Evolutionary conservation across 176 grass and related monocot genomes (phyloP), one percentile per base, ranked within the genome.

Genomic region (Musa troglodytarum): DNA sequence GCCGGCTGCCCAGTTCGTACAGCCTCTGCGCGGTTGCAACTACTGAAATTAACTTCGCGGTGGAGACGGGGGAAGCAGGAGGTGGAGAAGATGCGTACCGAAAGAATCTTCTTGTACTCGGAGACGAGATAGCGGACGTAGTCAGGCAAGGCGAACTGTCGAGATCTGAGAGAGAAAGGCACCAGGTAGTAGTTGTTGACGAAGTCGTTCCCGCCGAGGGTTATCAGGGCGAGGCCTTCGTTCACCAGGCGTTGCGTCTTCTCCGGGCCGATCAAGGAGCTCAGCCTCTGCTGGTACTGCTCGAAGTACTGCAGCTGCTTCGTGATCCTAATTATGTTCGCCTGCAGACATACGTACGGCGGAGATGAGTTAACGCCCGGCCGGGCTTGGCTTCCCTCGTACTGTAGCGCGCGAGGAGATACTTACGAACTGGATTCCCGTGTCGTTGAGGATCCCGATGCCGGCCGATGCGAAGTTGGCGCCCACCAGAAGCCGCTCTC

Each of bases 161-260:
- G 82, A 9, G 94, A 98, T 2, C 94, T 76, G 0, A 34, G 28
- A 0, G 94, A 98, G 86, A 67, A 98, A 2, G 94, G 94, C 0
- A 98, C 16, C n/a, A 98, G 85, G 84, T 98, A 98, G 80, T 98
- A 98, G 90, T 98, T 98, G 88, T 98, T 98, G 1, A 98, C 94
- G 74, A 98, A 98, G 83, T 98, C 94, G 61, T 98, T 98, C 71
- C 94, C 94, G 9, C 94, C 94, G 2, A 98, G 62, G 1, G 94
- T 87, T 82, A 98, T 87, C 78, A 98, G 82, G 24, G 87, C 84
- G 1, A 98, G 89, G 1, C 80, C 29, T 9, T 82, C n/a, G 73
- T 55, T 83, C 2, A 98, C 84, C 24, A 89, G 53, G 0, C 64
- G 74, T 6, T 29, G 16, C 16, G 88, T 19, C 69, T 72, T 8